Base-by-base conservation (phyloP, 2,329 filamentous ascomycete genomes). In the Claviceps fusiformis region DNA sequence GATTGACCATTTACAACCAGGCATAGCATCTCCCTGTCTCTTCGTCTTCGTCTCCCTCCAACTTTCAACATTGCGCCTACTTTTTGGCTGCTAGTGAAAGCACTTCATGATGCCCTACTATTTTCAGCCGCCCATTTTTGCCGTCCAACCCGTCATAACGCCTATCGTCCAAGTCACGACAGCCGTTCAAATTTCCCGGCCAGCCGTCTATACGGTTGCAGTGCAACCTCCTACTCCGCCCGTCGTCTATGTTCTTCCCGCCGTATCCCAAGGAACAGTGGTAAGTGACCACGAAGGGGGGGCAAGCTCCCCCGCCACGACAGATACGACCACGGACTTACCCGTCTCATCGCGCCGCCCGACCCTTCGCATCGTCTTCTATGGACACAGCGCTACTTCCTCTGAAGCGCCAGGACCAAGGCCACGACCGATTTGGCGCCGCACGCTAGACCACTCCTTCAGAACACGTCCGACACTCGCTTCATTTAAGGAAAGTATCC, bases 91-190 rank as follows among this genome's bases (percentile, higher is more conserved):
- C 19, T 19, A 1, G 19, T 19, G 19, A 19, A 19, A 19, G 19
- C 19, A 19, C 19, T 19, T 46, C 8, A 52, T 7, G 7, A 68
- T 68, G 65, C 11, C 62, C 0, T 65, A 59, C 31, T 59, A 62
- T 47, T 61, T 65, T 46, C 64, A 62, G 27, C 58, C 62, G 13
- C 62, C 64, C 27, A 53, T 65, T 44, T 62, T 68, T n/a, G 47
- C 37, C 39, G 45, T 31, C 35, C 57, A 31, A 19, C 17, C 55
- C 33, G n/a, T 48, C 10, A 9, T 29, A 19, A 19, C 19, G 19
- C 19, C 19, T 9, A 17, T 27, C 33, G 8, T 7, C 19, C 52
- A 17, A 13, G 17, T 48, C 4, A 3, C 46, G 6, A 48, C 31
- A 11, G 31, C 31, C 7, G 7, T 52, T 7, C n/a, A n/a, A 1